These are phyloP conservation scores for Herpotrichia juniperi DNA, from an alignment of 2,329 filamentous ascomycete species.

Conservation along the genomic window DNA sequence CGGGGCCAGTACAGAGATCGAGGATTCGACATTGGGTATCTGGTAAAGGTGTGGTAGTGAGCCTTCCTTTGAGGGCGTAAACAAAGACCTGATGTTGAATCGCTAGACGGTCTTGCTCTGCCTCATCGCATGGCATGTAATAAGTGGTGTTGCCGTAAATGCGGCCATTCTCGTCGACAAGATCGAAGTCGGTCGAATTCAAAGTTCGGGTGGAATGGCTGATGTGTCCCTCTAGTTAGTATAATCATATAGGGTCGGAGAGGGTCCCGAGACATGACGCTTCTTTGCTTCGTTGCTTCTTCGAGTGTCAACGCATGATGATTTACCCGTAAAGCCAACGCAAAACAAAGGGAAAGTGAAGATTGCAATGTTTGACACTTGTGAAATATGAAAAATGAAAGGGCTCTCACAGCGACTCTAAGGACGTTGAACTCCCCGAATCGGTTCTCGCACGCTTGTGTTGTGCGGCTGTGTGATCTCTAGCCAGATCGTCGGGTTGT, in stretches of 20 bases:
- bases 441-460: slow-evolving; percentile 39
- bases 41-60: slow-evolving; percentile 42
- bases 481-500: slow-evolving; percentile 43
- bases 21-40: slow-evolving; percentile 36
- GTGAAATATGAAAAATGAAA: slow-evolving; percentile 3
- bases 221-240: slow-evolving; percentile 4
- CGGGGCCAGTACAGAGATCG: slow-evolving; percentile 56
- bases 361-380: background rate
- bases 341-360: background rate
- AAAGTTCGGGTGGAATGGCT: slow-evolving; percentile 46
- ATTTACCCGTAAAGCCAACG: background rate
- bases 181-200: slow-evolving; percentile 58
- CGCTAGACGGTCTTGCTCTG: slow-evolving; percentile 67
- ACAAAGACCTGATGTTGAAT: slow-evolving; percentile 69
- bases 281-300: background rate
- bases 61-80: slow-evolving; percentile 39
- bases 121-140: slow-evolving; percentile 70
- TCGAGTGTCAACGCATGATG: background rate
- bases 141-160: slow-evolving; percentile 67
- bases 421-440: slow-evolving; percentile 39
- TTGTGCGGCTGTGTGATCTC: slow-evolving; percentile 41
- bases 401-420: slow-evolving; percentile 41
- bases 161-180: slow-evolving; percentile 65
- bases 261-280: background rate
- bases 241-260: background rate